Base-by-base conservation (phyloP, 306 rosid genomes). In the Vigna trinervia region DNA sequence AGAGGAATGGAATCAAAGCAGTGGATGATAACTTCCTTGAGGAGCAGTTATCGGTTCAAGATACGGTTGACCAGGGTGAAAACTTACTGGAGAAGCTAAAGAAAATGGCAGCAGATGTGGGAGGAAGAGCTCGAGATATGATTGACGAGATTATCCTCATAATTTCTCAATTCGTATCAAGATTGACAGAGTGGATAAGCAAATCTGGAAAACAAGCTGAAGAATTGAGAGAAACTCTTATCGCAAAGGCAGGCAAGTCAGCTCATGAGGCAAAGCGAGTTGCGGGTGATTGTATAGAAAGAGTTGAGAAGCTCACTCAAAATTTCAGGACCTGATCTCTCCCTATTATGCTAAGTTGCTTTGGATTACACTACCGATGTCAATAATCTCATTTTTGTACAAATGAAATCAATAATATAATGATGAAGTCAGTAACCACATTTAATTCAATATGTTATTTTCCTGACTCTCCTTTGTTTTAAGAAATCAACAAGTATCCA, bases 11-110 rank as follows among this genome's bases (percentile, higher is more conserved):
- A 71, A 90, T 88, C 84, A 78, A 91, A 80, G 91, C 84, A 11
- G 98, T 86, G 52, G 96, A 88, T 56, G 82, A 85, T 6, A 88
- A 89, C 73, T 92, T 93, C 12, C 90, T 73, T 6, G 88, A 92
- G 67, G 81, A 89, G 84, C 86, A 83, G 75, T 81, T 86, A 52
- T 78, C 87, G 2, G 90, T 89, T 66, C 85, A 85, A 81, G 89
- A 80, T 62, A 86, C 95, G 4, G 84, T 87, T 47, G 76, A 61
- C 57, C 69, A 93, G 75, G 96, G 90, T 1, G 83, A 88, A 70
- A 90, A 47, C 65, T 72, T 91, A 79, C 34, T 85, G 85, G 83
- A 76, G 74, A 91, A 83, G 82, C 93, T 93, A 69, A 86, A 90
- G 78, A 68, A 59, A 45, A 75, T 91, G 89, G 84, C 88, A 34